phyloP scores from a whole-genome alignment of 345 rosid genomes.

The Eucalyptus dawsonii region DNA sequence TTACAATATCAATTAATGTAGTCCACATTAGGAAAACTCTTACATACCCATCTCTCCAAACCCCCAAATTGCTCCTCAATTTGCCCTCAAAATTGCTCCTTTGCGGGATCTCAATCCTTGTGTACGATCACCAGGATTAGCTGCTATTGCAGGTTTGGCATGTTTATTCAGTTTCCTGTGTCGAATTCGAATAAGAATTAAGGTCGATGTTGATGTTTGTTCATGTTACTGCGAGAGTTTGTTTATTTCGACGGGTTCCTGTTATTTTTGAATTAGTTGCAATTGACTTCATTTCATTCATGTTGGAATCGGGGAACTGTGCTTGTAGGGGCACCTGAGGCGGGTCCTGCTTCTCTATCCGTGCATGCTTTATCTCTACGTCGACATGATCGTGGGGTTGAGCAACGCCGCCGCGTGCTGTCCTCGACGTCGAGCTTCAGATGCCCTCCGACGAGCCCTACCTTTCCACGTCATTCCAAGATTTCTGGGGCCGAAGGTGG shows the following conservation, averaged over 20 bases:
- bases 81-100: background rate
- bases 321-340: background rate
- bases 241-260: background rate
- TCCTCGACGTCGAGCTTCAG: constrained; percentile 9
- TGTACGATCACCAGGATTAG: background rate
- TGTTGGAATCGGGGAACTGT: background rate
- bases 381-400: constrained; percentile 7
- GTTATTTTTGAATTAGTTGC: background rate
- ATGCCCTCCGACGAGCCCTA: constrained; percentile 21
- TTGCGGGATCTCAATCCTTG: background rate
- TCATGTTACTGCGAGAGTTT: background rate
- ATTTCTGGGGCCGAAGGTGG: constrained; percentile 52
- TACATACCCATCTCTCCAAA: background rate
- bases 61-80: background rate
- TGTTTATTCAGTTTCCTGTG: background rate
- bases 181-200: background rate
- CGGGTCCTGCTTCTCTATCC: constrained; percentile 1
- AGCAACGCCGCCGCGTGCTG: background rate
- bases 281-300: background rate
- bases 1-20: too few species aligned
- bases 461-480: constrained; percentile 39
- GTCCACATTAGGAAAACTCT: too few species aligned
- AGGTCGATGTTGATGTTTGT: background rate
- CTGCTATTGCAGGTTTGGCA: background rate
- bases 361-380: background rate